Base-by-base conservation (phyloP, 345 rosid species). In the Clarkia xantiana region DNA sequence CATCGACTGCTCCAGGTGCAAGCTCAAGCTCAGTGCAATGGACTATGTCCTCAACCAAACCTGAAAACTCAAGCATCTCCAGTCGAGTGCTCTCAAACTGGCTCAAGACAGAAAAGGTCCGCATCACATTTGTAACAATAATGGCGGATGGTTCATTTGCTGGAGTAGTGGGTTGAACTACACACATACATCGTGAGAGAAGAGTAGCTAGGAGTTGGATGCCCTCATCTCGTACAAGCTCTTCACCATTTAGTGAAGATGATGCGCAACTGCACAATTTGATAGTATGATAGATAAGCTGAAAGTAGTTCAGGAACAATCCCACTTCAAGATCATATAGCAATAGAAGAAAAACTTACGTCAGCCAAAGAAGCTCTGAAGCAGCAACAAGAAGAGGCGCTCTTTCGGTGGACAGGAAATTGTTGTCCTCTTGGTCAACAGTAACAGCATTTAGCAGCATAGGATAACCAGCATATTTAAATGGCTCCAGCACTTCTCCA, bases 401-500 rank as follows among this genome's bases (percentile, higher is more conserved):
- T 76, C 95, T 79, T 56, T 86, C 96, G 23, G 80, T 67, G 59
- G 98, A 78, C 47, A 91, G 77, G 67, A 91, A 91, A 77, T 84
- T 91, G 81, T 55, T 80, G 61, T 91, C 98, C 52, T 80, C 95
- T 75, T 76, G 64, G 67, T 84, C 88, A 62, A 91, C 96, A 44
- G 87, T 80, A 66, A 91, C 73, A 52, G 90, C 94, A 62, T 80
- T 86, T 45, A 91, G 87, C 76, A 91, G 63, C 98, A 91, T 86
- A 18, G 94, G 98, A 71, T 91, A 91, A 63, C 98, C 98, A 54
- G 98, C 98, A 80, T 91, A 91, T 64, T 87, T 91, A 71, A 91
- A 91, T 48, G 98, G 98, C 72, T 82, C 90, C 51, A 91, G 69
- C 39, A 91, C 76, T 68, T 63, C 51, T 50, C 94, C 95, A 59